Percentiles rank a stretch among this genome's conserved stretches.
phyloP scores from a whole-genome alignment of 2,329 filamentous ascomycete genomes.

The Alternaria atra region DNA sequence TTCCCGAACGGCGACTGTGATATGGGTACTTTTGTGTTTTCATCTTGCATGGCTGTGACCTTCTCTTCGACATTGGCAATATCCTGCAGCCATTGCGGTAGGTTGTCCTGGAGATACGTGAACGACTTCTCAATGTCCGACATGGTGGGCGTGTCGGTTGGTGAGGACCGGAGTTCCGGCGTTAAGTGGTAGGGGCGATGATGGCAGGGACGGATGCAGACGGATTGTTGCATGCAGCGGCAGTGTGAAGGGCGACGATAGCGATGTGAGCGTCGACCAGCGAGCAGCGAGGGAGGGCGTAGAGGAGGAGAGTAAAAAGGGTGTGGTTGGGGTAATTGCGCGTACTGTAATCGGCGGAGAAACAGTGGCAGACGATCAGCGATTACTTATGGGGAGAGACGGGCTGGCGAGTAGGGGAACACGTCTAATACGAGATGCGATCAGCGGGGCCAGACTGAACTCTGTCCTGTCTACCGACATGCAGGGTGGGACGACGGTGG shows the following conservation, averaged over 20 bases:
- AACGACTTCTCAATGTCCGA: conserved; percentile 51
- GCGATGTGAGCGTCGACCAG: conserved; percentile 20
- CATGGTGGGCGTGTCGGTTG: conserved; percentile 38
- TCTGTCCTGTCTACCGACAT: conserved; percentile 28
- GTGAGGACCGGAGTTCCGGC: conserved; percentile 3
- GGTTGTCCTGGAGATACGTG: conserved; percentile 48
- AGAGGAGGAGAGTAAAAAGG: conserved; percentile 1
- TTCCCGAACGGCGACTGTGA: conserved; percentile 40
- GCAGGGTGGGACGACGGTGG: conserved; percentile 36
- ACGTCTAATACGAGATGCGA: conserved; percentile 33
- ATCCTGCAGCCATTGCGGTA: conserved; percentile 50
- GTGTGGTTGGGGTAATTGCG: not conserved
- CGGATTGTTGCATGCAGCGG: conserved; percentile 9
- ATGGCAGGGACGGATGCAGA: conserved; percentile 5
- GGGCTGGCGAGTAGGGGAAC: conserved; percentile 39
- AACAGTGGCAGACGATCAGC: conserved; percentile 18
- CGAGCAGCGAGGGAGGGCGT: conserved; percentile 16
- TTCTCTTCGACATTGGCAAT: conserved; percentile 44
- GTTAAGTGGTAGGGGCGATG: conserved; percentile 6
- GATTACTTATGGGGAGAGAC: conserved; percentile 36
- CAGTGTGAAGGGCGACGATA: conserved; percentile 1
- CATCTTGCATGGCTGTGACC: conserved; percentile 46
- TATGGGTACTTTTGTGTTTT: conserved; percentile 42
- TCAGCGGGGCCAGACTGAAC: conserved; percentile 36
- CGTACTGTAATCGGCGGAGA: conserved; percentile 9